Evolutionary conservation across 192 early-diverging fungal species (phyloP).

Genomic region (Radiomyces spectabilis): DNA sequence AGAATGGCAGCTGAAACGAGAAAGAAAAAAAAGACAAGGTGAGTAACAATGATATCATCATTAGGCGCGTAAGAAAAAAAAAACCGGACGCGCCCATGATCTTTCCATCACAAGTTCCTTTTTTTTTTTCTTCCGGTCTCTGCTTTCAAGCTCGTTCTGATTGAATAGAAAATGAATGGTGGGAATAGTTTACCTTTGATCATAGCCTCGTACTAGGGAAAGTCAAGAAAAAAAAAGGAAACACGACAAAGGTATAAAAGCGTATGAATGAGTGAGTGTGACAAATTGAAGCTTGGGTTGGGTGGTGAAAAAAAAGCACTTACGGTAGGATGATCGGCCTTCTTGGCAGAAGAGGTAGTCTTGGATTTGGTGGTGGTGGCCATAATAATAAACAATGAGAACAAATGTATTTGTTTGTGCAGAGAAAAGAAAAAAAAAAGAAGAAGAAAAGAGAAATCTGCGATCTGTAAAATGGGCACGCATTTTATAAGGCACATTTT

Average conservation of each 20-base stretch:
- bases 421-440: not conserved
- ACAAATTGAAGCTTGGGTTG: no score
- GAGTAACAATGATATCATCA: no score
- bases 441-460: slow-evolving; percentile 6
- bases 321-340: slow-evolving; percentile 16
- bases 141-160: no score
- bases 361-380: slow-evolving; percentile 4
- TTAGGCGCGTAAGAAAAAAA: slow-evolving; percentile 1
- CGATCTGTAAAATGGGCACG: no score
- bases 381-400: not conserved
- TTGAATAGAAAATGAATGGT: not conserved
- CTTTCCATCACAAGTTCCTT: not conserved
- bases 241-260: no score
- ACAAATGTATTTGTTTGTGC: no score
- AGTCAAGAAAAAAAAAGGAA: not conserved
- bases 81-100: not conserved
- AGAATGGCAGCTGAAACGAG: slow-evolving; percentile 37
- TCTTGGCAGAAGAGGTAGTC: slow-evolving; percentile 5
- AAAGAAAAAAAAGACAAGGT: not conserved
- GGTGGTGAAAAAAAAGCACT: not conserved
- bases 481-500: no score
- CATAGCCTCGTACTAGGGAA: slow-evolving; percentile 25
- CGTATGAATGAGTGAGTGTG: no score
- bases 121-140: not conserved
- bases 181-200: slow-evolving; percentile 14